phyloP scores from a whole-genome alignment of 345 rosid species.

The Syzygium oleosum region DNA sequence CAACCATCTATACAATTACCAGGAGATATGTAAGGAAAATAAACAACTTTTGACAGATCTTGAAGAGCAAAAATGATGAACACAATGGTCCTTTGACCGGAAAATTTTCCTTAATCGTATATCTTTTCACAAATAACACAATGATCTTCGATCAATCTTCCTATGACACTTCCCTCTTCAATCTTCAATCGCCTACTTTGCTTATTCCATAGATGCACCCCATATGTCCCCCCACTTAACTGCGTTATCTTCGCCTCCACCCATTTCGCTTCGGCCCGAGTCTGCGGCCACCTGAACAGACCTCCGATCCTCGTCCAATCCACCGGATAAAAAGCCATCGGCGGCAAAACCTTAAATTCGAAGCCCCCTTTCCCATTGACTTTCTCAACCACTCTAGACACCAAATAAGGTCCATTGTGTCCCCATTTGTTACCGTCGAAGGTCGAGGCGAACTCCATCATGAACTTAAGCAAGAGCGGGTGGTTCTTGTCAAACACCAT shows the following conservation, averaged over 20 bases:
- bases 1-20: not conserved
- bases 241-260: constrained; percentile 14
- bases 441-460: constrained; percentile 58
- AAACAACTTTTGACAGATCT: not conserved
- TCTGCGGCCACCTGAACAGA: constrained; percentile 39
- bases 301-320: constrained; percentile 50
- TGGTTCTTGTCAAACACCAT: constrained; percentile 53
- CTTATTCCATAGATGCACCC: constrained; percentile 47
- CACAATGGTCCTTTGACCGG: not conserved
- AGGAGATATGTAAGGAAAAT: not conserved
- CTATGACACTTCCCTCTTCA: constrained; percentile 35
- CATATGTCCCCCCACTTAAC: constrained; percentile 22
- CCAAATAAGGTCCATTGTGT: constrained; percentile 74
- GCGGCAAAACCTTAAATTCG: constrained; percentile 46
- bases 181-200: constrained; percentile 20
- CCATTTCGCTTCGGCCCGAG: constrained; percentile 19
- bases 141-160: constrained; percentile 25
- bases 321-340: constrained; percentile 63
- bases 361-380: constrained; percentile 29
- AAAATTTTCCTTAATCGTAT: not conserved
- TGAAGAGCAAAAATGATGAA: not conserved
- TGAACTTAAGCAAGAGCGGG: constrained; percentile 52
- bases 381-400: constrained; percentile 47
- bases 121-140: constrained; percentile 25
- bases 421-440: constrained; percentile 87